Conservation (phyloP, 2,329 filamentous ascomycete genomes). For the Talaromyces sp. region DNA sequence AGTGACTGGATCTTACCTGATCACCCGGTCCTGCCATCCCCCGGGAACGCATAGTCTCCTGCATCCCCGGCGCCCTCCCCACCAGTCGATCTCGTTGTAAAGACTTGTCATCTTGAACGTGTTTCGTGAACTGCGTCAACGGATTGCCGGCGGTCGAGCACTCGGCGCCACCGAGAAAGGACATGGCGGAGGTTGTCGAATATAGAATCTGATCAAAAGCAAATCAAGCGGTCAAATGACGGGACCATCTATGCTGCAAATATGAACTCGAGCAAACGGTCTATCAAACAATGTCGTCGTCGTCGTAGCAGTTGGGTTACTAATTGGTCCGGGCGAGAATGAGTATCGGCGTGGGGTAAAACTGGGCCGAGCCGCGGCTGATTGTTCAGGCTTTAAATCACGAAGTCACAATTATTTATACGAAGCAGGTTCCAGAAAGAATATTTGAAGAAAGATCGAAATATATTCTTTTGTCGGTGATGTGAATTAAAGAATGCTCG, state of each 20-base stretch:
- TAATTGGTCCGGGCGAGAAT: conserved; percentile 1
- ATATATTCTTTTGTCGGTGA: neutral
- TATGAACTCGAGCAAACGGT: neutral
- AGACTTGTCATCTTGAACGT: conserved; percentile 93
- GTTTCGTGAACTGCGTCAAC: conserved; percentile 95
- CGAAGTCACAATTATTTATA: neutral
- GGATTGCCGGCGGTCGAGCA: conserved; percentile 96
- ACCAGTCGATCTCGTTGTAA: conserved; percentile 87
- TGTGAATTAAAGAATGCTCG: neutral
- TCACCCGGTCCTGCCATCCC: conserved; percentile 70
- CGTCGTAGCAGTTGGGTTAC: neutral
- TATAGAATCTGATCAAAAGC: neutral
- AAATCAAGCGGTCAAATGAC: neutral
- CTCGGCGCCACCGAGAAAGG: conserved; percentile 91
- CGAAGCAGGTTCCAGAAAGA: neutral
- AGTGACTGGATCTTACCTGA: conserved; percentile 51
- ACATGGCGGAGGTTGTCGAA: conserved; percentile 60
- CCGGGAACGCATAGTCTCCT: conserved; percentile 75
- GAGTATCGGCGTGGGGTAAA: neutral
- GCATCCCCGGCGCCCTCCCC: conserved; percentile 67
- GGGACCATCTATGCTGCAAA: neutral
- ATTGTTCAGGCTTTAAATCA: neutral
- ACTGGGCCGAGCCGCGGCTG: neutral
- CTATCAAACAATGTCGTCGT: neutral
- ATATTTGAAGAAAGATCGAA: neutral